Evolutionary conservation across 2,329 filamentous ascomycete species (phyloP).

Genomic region (Xenosphaeropsis pyriputrescens): DNA sequence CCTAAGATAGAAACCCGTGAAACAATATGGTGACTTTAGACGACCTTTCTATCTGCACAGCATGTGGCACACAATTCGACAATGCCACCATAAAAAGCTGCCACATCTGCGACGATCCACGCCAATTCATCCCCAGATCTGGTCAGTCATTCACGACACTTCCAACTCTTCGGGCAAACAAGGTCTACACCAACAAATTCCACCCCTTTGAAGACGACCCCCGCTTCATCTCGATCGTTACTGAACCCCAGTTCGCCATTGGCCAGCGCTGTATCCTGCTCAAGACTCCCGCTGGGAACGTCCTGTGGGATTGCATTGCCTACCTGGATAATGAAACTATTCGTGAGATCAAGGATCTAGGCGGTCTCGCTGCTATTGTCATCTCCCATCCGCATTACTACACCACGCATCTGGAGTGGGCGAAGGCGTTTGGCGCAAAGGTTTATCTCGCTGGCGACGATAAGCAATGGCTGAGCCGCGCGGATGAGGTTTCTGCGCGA

Average conservation of each 20-base stretch:
- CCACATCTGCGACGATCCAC: conserved; percentile 59
- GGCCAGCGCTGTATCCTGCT: conserved; percentile 62
- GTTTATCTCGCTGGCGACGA: conserved; percentile 58
- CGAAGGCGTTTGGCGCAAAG: conserved; percentile 48
- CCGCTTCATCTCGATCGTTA: conserved; percentile 29
- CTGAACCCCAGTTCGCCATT: conserved; percentile 50
- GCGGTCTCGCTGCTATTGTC: conserved; percentile 56
- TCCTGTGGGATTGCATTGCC: conserved; percentile 69
- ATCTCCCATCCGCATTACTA: conserved; percentile 78
- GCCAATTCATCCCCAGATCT: conserved; percentile 50
- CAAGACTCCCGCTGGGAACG: conserved; percentile 48
- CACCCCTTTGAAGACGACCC: conserved; percentile 27
- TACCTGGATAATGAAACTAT: conserved; percentile 53
- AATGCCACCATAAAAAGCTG: conserved; percentile 36
- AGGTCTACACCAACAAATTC: conserved; percentile 37
- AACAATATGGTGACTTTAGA: neutral
- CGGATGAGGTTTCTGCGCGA: conserved; percentile 23
- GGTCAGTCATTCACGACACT: conserved; percentile 56
- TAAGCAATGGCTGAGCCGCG: conserved; percentile 41
- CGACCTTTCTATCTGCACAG: conserved; percentile 41
- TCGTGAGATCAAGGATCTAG: conserved; percentile 36
- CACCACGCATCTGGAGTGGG: conserved; percentile 63
- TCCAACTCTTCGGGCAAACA: conserved; percentile 20
- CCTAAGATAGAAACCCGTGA: too few relatives aligned
- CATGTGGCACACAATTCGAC: conserved; percentile 59